Evolutionary conservation across 352 stramenopile genomes (phyloP).

Genomic region (Aphanomyces invadans): DNA sequence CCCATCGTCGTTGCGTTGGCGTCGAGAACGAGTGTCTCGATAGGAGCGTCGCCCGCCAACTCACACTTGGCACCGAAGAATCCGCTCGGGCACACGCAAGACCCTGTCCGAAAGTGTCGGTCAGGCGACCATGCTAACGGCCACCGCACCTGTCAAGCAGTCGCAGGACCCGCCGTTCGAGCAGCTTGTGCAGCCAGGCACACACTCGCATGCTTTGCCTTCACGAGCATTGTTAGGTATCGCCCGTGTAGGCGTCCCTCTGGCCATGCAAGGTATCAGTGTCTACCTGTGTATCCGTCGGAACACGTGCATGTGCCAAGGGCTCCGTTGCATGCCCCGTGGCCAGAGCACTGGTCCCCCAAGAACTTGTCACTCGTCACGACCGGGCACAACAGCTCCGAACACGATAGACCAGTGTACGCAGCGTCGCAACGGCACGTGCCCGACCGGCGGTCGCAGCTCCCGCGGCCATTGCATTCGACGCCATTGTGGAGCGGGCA

Average conservation of each 20-base stretch:
- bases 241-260: no score
- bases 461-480: slow-evolving; percentile 45
- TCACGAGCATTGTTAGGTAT: background rate
- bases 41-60: slow-evolving; percentile 16
- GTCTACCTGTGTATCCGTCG: no score
- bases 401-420: slow-evolving; percentile 53
- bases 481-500: slow-evolving; percentile 35
- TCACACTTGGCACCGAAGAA: slow-evolving; percentile 42
- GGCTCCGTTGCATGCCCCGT: slow-evolving; percentile 45
- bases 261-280: no score
- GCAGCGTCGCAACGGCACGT: slow-evolving; percentile 37
- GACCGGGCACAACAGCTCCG: slow-evolving; percentile 46
- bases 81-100: slow-evolving; percentile 41
- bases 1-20: slow-evolving; percentile 21
- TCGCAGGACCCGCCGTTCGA: slow-evolving; percentile 41
- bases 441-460: slow-evolving; percentile 42
- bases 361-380: slow-evolving; percentile 33
- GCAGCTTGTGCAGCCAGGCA: slow-evolving; percentile 56
- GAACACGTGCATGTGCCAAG: slow-evolving; percentile 43
- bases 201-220: slow-evolving; percentile 56
- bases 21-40: slow-evolving; percentile 32
- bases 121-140: background rate
- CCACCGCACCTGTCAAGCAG: slow-evolving; percentile 36
- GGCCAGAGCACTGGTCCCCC: slow-evolving; percentile 48
- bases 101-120: slow-evolving; percentile 22